Conservation (phyloP, 345 rosid species). For the Kandelia obovata region DNA sequence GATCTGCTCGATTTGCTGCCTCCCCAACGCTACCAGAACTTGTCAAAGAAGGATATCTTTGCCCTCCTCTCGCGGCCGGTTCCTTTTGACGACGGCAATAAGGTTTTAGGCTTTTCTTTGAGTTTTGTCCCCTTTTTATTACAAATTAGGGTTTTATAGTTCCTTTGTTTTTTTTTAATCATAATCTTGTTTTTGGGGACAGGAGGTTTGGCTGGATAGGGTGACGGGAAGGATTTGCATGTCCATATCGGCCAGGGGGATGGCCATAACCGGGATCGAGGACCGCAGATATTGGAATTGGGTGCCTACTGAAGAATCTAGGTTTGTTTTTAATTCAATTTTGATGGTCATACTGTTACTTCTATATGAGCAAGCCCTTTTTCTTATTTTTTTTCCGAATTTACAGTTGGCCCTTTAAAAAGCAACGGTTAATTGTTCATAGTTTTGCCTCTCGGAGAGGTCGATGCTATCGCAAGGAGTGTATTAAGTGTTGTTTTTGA, state of each 20-base stretch:
- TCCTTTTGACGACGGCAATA: constrained; percentile 65
- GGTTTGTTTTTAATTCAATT: constrained; percentile 39
- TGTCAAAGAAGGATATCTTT: constrained; percentile 75
- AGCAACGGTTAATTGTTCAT: no score
- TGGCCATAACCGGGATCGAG: constrained; percentile 91
- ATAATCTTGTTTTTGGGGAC: constrained; percentile 16
- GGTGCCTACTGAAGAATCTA: constrained; percentile 90
- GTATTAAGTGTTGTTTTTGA: no score
- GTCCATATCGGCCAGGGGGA: constrained; percentile 82
- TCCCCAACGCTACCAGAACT: constrained; percentile 53
- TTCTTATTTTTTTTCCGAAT: no score
- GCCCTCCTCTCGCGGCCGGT: constrained; percentile 78
- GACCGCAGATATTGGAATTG: constrained; percentile 97
- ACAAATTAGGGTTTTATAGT: background rate
- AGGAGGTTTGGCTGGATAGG: constrained; percentile 93
- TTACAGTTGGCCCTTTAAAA: no score
- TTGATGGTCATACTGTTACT: background rate
- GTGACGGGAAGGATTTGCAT: constrained; percentile 82
- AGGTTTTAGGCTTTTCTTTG: constrained; percentile 37
- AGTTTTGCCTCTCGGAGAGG: no score
- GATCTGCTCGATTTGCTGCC: constrained; percentile 85
- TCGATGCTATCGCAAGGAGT: no score
- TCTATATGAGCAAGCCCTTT: no score
- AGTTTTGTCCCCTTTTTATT: background rate
- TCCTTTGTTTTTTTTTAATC: constrained; percentile 9